phyloP scores from a whole-genome alignment of 495 filamentous ascomycete genomes.

The Penicillium canariense region DNA sequence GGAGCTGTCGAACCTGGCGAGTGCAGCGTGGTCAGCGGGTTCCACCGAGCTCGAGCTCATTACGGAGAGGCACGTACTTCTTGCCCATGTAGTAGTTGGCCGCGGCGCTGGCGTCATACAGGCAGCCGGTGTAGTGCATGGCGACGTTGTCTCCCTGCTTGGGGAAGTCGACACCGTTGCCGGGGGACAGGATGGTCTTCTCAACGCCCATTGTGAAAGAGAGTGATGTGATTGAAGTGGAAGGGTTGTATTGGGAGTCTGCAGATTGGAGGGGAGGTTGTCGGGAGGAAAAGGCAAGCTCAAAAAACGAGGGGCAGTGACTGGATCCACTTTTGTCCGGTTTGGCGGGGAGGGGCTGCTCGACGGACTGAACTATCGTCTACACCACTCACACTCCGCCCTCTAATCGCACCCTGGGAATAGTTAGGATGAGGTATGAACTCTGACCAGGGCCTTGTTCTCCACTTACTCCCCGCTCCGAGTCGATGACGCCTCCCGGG shows the following conservation, averaged over 20 bases:
- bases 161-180: constrained; percentile 57
- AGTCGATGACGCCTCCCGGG: not conserved
- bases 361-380: constrained; percentile 18
- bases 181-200: constrained; percentile 41
- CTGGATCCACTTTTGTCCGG: constrained; percentile 15
- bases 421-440: not conserved
- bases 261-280: not conserved
- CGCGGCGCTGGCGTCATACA: constrained; percentile 59
- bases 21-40: not conserved
- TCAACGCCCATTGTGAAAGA: constrained; percentile 54
- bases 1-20: constrained; percentile 75
- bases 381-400: not conserved
- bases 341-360: not conserved
- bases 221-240: constrained; percentile 1
- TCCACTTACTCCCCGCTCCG: not conserved
- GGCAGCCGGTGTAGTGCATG: constrained; percentile 82
- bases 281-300: constrained; percentile 4
- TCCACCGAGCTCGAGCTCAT: not conserved
- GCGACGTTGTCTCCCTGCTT: constrained; percentile 62
- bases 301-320: constrained; percentile 12
- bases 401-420: not conserved
- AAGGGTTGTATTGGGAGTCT: not conserved
- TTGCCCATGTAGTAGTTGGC: constrained; percentile 47
- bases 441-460: not conserved
- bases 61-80: constrained; percentile 37